Conservation (phyloP, 352 stramenopile species). For the Phytophthora foliorum region DNA sequence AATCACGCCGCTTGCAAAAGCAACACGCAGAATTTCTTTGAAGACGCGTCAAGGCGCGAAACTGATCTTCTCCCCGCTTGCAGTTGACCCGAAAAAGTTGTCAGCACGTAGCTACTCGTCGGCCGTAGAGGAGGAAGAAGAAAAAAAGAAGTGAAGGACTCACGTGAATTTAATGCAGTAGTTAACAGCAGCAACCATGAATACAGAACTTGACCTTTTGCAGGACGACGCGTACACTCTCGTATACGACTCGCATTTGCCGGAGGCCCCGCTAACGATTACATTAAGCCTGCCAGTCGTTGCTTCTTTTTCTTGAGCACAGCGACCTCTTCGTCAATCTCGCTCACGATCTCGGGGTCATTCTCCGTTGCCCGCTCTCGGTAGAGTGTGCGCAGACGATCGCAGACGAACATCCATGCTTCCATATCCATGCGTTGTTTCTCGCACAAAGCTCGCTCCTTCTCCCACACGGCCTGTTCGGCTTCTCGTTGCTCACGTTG, state of each 20-base stretch:
- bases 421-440: constrained; percentile 50
- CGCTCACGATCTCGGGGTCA: constrained; percentile 29
- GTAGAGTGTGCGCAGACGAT: constrained; percentile 43
- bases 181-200: neutral
- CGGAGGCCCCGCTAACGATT: neutral
- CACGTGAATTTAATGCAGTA: constrained; percentile 6
- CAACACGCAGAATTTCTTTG: constrained; percentile 34
- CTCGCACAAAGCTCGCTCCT: constrained; percentile 34
- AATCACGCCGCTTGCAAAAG: constrained; percentile 14
- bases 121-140: constrained; percentile 19
- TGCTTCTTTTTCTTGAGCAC: constrained; percentile 53
- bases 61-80: constrained; percentile 55
- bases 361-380: constrained; percentile 39
- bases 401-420: constrained; percentile 45
- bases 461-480: constrained; percentile 43
- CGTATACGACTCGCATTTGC: neutral
- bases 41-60: constrained; percentile 46
- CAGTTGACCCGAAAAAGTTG: constrained; percentile 34
- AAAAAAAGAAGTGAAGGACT: constrained; percentile 16
- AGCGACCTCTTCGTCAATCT: constrained; percentile 45
- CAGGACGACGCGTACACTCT: too few relatives aligned
- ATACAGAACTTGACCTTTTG: constrained; percentile 4
- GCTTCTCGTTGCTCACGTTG: constrained; percentile 43
- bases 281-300: constrained; percentile 34
- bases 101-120: constrained; percentile 25